These are phyloP conservation scores for Nepenthes mirabilis DNA, from an alignment of 148 eudicot genomes.

Conservation along the genomic window DNA sequence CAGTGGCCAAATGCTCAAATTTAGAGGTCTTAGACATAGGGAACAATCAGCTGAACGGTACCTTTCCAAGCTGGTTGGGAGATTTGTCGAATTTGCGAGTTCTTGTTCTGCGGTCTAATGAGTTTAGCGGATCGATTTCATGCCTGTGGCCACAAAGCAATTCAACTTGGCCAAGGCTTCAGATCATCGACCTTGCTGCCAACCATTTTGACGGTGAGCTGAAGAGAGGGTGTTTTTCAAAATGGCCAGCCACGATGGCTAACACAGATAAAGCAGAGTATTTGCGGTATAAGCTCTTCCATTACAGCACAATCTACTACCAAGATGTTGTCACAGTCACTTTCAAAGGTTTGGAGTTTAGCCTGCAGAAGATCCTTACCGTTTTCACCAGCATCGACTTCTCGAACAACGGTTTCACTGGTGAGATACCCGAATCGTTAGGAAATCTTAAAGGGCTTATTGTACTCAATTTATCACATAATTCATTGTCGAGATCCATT, in stretches of 20 bases:
- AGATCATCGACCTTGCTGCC: conserved; percentile 35
- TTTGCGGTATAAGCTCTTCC: background rate
- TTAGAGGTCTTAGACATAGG: conserved; percentile 32
- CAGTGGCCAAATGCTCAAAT: conserved; percentile 26
- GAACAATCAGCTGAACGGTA: conserved; percentile 23
- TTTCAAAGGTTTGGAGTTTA: background rate
- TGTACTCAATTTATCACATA: conserved; percentile 27
- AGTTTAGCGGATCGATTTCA: conserved; percentile 19
- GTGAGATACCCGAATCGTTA: conserved; percentile 16
- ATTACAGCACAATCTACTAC: background rate
- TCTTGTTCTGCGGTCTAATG: conserved; percentile 33
- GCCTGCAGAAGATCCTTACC: background rate
- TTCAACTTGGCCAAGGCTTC: conserved; percentile 20
- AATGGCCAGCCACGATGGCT: conserved; percentile 12
- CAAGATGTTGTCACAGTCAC: background rate
- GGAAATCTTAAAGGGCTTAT: conserved; percentile 15
- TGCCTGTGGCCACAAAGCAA: background rate
- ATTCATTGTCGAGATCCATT: conserved; percentile 12
- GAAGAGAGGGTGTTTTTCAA: background rate
- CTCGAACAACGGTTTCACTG: conserved; percentile 30
- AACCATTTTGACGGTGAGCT: conserved; percentile 26
- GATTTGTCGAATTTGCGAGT: conserved; percentile 26
- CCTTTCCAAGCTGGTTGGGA: conserved; percentile 30
- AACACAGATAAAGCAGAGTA: background rate
- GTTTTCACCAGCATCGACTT: conserved; percentile 24